Conservation (phyloP, 139 green algal genomes). For the Tetraselmis chui region DNA sequence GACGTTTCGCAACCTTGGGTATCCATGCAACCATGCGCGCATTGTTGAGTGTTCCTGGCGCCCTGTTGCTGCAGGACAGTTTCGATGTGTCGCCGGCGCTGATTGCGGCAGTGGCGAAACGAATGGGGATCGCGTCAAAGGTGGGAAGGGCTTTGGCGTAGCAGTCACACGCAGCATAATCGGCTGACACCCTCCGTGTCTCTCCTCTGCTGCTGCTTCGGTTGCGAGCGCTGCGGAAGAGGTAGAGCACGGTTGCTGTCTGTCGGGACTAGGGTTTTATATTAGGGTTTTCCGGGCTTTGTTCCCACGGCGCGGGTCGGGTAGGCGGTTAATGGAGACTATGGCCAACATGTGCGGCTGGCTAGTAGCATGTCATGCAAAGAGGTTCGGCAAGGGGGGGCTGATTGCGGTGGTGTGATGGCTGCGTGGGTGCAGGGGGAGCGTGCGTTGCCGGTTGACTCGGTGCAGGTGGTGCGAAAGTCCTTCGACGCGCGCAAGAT, state of each 20-base stretch:
- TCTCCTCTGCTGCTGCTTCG: not conserved
- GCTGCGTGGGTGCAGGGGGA: not conserved
- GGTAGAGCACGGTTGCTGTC: no score
- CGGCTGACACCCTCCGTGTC: not conserved
- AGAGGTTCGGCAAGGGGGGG: not conserved
- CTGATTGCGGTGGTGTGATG: no score
- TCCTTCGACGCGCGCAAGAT: slow-evolving; percentile 38
- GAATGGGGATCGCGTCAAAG: slow-evolving; percentile 29
- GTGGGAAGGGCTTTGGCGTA: no score
- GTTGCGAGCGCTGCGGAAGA: no score
- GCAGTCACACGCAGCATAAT: no score
- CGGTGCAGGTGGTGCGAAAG: slow-evolving; percentile 44
- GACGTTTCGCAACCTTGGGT: not conserved
- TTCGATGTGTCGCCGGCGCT: slow-evolving; percentile 24
- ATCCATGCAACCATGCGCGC: not conserved
- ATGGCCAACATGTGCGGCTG: not conserved
- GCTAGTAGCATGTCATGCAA: not conserved
- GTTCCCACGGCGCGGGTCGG: not conserved
- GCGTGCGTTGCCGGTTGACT: not conserved
- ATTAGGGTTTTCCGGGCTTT: no score
- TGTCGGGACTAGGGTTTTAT: no score
- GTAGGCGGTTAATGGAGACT: not conserved
- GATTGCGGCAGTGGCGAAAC: slow-evolving; percentile 13
- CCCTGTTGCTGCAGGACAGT: slow-evolving; percentile 33
- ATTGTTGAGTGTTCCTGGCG: not conserved